phyloP scores from a whole-genome alignment of 2,329 filamentous ascomycete genomes.

The Sporothrix variecibatus region DNA sequence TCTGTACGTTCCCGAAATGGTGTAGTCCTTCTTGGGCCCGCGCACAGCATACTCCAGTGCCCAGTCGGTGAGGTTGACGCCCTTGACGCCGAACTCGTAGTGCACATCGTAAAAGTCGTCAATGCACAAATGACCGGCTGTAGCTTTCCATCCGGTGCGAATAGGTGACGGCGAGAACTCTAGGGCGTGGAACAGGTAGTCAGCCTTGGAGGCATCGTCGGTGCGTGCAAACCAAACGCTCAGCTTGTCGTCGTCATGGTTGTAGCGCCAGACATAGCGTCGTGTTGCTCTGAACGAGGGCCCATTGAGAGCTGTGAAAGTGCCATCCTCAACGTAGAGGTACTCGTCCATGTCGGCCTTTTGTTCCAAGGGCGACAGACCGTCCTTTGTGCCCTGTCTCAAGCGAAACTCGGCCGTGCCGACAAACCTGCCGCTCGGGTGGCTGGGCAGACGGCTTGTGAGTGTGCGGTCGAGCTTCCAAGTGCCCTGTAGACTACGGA shows the following conservation, averaged over 20 bases:
- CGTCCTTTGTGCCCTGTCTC: conserved; percentile 59
- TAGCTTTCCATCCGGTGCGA: conserved; percentile 58
- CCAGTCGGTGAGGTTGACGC: conserved; percentile 60
- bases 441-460: conserved; percentile 53
- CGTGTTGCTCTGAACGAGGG: conserved; percentile 61
- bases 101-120: conserved; percentile 71
- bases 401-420: conserved; percentile 68
- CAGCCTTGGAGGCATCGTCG: conserved; percentile 62
- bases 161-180: conserved; percentile 49
- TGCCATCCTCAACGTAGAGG: conserved; percentile 68
- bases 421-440: conserved; percentile 65
- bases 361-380: conserved; percentile 32
- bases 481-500: conserved; percentile 67
- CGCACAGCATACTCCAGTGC: conserved; percentile 65
- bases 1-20: conserved; percentile 56
- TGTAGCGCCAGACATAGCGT: conserved; percentile 73
- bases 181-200: conserved; percentile 76
- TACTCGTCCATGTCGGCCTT: conserved; percentile 57
- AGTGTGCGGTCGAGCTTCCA: conserved; percentile 67
- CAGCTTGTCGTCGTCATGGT: conserved; percentile 59
- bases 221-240: conserved; percentile 74
- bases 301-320: conserved; percentile 52
- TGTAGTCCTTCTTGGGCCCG: conserved; percentile 75
- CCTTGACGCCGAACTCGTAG: conserved; percentile 66
- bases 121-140: conserved; percentile 68